A percentile compares a stretch with the other conserved stretches of the same genome.
Evolutionary conservation across 192 early-diverging fungal species (phyloP).

Genomic region (Backusella psychrophila): DNA sequence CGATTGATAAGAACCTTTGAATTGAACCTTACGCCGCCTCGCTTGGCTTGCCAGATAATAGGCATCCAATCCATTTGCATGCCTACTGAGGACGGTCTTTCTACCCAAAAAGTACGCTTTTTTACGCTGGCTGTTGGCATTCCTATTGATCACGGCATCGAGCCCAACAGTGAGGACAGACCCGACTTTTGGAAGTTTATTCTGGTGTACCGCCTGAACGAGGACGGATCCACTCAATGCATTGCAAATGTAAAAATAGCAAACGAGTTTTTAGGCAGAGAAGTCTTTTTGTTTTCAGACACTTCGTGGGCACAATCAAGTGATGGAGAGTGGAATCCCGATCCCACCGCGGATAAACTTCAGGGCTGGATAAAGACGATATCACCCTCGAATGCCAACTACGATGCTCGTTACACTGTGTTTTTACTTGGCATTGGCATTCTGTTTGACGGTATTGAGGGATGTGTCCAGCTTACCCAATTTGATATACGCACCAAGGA

Average conservation of each 20-base stretch:
- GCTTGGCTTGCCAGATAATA: constrained; percentile 29
- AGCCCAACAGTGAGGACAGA: not conserved
- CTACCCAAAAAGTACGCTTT: constrained; percentile 12
- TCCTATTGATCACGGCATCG: constrained; percentile 7
- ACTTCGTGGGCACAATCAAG: constrained; percentile 14
- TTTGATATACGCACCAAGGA: not conserved
- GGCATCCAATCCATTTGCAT: constrained; percentile 29
- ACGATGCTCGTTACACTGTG: constrained; percentile 12
- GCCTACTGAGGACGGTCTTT: not conserved
- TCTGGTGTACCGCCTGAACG: not conserved
- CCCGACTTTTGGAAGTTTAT: not conserved
- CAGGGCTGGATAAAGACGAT: constrained; percentile 12
- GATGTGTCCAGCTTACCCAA: not conserved
- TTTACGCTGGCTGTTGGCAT: constrained; percentile 33
- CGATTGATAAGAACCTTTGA: constrained; percentile 25
- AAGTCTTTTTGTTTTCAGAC: constrained; percentile 18
- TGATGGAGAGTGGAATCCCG: constrained; percentile 7
- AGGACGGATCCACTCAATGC: constrained; percentile 16
- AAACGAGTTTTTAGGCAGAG: constrained; percentile 18
- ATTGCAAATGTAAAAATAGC: constrained; percentile 2
- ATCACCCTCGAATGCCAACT: constrained; percentile 6
- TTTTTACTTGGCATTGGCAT: constrained; percentile 11
- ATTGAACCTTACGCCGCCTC: constrained; percentile 23
- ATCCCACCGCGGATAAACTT: constrained; percentile 8
- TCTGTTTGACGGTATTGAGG: not conserved